Evolutionary conservation across 192 early-diverging fungal genomes (phyloP), one percentile per base, ranked within the genome.

Genomic region (Coemansia sp.): DNA sequence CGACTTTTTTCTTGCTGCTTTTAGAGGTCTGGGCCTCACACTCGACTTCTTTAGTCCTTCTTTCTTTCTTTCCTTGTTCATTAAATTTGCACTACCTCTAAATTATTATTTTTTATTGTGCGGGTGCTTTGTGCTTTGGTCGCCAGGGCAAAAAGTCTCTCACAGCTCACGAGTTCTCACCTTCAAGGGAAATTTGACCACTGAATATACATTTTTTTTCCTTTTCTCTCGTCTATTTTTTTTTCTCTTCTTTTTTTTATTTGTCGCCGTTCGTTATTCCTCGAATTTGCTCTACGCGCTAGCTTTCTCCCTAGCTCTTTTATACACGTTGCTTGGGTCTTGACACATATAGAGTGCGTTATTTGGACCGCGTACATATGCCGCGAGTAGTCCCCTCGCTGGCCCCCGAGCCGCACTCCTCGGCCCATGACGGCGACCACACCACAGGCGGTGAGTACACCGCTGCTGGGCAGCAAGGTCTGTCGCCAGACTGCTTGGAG

Each of bases 401-500:
- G 55, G 55, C 30, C 30, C 28, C 55, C 55, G 55, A 58, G 55
- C 55, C 55, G 30, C 55, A 58, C 55, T 30, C 52, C 52, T 55
- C 52, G 52, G 52, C 52, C 52, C 52, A 55, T 10, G 26, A 10
- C 52, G 52, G 52, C 28, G 52, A 55, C 52, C 52, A 32, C 14
- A 35, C 17, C 39, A 68, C 39, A 40, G 44, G 23, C 57, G 62
- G 55, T 38, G 62, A 44, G 55, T 33, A 35, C 32, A 16, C 30
- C 5, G 28, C 30, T 35, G 28, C 30, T 33, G 32, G 55, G 14
- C 55, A 58, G 13, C 52, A 26, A 28, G 52, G 3, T 16, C 64
- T 72, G 69, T 58, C 42, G 43, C 26, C 70, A 19, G 63, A 61
- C 42, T 61, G 37, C 16, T 58, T 66, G n/a, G 78, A 81, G 66